Conservation (phyloP, 1,139 yeast species). For the Candida neerlandica region DNA sequence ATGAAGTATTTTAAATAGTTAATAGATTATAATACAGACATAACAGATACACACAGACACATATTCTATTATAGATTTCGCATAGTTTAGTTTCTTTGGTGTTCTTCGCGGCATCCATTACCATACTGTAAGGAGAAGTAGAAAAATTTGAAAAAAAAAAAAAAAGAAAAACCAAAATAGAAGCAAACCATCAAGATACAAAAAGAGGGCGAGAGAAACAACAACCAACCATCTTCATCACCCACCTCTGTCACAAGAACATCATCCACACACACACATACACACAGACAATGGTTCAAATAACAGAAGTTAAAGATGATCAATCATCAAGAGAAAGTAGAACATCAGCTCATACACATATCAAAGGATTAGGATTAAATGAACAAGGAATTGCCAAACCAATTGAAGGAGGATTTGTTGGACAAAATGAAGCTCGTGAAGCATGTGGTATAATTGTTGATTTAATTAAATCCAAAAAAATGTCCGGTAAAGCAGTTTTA, state of each 20-base stretch:
- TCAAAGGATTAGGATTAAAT: constrained; percentile 91
- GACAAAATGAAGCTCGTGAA: constrained; percentile 93
- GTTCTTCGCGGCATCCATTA: neutral
- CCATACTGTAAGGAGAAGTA: neutral
- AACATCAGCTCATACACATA: constrained; percentile 97
- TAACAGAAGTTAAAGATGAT: constrained; percentile 74
- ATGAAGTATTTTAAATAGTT: constrained; percentile 22
- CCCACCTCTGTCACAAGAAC: neutral
- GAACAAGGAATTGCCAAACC: constrained; percentile 85
- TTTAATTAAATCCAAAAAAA: constrained; percentile 85
- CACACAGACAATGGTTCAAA: constrained; percentile 65
- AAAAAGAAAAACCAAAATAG: neutral
- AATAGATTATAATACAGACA: too few relatives aligned
- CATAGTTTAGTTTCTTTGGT: neutral
- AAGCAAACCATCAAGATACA: neutral
- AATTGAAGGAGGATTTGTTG: constrained; percentile 94
- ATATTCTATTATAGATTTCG: constrained; percentile 1
- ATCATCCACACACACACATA: neutral
- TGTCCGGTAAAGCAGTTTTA: constrained; percentile 95
- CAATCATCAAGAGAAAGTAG: constrained; percentile 61
- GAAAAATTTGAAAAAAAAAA: constrained; percentile 3
- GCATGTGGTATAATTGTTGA: constrained; percentile 97
- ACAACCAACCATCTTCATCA: neutral
- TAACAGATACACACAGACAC: too few relatives aligned
- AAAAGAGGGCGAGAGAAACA: neutral